Conservation (phyloP, 1,284 basidiomycete genomes). For the Pyrrhoderma noxium region DNA sequence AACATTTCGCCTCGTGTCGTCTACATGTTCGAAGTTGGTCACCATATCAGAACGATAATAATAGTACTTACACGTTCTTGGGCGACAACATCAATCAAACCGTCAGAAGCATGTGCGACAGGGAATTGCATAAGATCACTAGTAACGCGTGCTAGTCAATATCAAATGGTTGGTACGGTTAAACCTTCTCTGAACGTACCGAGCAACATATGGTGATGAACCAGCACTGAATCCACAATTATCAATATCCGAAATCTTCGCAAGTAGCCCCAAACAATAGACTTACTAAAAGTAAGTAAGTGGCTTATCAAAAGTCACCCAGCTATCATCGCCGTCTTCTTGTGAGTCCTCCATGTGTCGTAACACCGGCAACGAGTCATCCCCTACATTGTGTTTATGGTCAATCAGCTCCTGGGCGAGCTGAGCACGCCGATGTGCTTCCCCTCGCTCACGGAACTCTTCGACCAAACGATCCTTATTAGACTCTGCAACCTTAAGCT, state of each 20-base stretch:
- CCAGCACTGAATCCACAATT: constrained; percentile 30
- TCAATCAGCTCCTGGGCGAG: constrained; percentile 2
- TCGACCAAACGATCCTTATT: constrained; percentile 69
- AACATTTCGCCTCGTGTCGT: constrained; percentile 51
- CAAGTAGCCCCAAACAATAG: constrained; percentile 7
- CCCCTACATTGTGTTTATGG: constrained; percentile 12
- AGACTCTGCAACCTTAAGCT: constrained; percentile 60
- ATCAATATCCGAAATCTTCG: not conserved
- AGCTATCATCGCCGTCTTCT: constrained; percentile 46
- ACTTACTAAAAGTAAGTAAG: constrained; percentile 69
- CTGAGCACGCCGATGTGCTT: constrained; percentile 1
- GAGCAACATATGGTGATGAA: constrained; percentile 36
- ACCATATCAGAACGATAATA: not conserved
- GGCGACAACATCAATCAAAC: constrained; percentile 70
- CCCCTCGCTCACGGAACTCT: constrained; percentile 17
- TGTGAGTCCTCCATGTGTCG: constrained; percentile 24
- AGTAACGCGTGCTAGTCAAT: not conserved
- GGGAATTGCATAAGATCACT: constrained; percentile 86
- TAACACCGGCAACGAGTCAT: constrained; percentile 35
- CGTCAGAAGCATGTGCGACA: constrained; percentile 71
- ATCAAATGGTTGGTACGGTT: no score
- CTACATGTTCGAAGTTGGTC: constrained; percentile 28
- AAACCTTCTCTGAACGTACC: no score
- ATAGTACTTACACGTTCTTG: constrained; percentile 51
- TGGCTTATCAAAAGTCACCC: constrained; percentile 65